These are phyloP conservation scores for Phytophthora citrophthora DNA, from an alignment of 352 stramenopile genomes.

Conservation along the genomic window DNA sequence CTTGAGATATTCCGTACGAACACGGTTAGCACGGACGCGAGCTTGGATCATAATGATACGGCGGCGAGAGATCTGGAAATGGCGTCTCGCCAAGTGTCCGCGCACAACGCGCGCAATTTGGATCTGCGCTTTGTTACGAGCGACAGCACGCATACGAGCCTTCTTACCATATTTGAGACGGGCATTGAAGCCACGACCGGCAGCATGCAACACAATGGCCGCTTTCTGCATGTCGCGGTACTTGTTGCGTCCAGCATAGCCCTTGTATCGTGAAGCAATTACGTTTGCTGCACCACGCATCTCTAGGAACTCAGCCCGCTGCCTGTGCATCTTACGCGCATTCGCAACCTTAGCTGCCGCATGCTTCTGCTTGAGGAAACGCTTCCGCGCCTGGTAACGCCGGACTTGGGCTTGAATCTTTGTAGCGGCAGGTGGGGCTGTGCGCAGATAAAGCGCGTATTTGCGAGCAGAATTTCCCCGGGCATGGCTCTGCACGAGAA, in stretches of 20 bases:
- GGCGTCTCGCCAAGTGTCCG: conserved; percentile 67
- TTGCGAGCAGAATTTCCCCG: conserved; percentile 77
- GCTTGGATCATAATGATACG: conserved; percentile 90
- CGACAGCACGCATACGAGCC: conserved; percentile 71
- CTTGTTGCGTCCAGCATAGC: conserved; percentile 59
- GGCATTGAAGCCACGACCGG: conserved; percentile 78
- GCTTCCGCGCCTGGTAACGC: conserved; percentile 67
- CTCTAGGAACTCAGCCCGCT: conserved; percentile 68
- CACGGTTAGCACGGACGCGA: conserved; percentile 83
- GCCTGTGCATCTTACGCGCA: conserved; percentile 67
- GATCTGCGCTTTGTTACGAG: conserved; percentile 80
- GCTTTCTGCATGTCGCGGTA: conserved; percentile 77
- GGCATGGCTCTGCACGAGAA: conserved; percentile 76
- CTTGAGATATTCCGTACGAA: conserved; percentile 88
- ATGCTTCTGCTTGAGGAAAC: conserved; percentile 71
- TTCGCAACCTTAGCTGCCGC: conserved; percentile 79
- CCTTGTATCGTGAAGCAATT: conserved; percentile 83
- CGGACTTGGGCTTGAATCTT: conserved; percentile 83
- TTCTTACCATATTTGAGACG: conserved; percentile 90
- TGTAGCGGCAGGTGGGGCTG: conserved; percentile 73
- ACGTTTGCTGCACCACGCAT: conserved; percentile 67
- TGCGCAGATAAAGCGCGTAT: conserved; percentile 75
- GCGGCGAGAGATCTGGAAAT: conserved; percentile 55
- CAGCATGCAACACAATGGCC: conserved; percentile 80
- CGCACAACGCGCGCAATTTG: conserved; percentile 80